Base-by-base conservation (phyloP, 2,329 filamentous ascomycete genomes). In the Didymosphaeria variabile region DNA sequence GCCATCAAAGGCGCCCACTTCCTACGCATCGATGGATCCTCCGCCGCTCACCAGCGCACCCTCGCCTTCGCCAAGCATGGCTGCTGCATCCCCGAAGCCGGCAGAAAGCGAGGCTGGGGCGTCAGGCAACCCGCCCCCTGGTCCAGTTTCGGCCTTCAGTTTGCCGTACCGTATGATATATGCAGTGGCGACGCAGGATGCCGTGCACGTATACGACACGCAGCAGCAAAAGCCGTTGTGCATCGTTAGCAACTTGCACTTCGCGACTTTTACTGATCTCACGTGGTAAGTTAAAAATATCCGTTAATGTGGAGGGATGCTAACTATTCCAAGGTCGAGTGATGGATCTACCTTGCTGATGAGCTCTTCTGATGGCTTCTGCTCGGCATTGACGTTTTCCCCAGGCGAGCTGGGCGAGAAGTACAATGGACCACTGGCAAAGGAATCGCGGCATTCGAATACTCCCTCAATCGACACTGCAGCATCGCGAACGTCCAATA, bases 331-430 rank as follows among this genome's bases (percentile, higher is more conserved):
- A 64, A 91, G 90, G 90, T 91, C 91, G 1, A 88, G 85, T 65
- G 91, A 94, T 77, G 91, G 91, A 13, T 83, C 88, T 45, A 93
- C 90, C 1, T 82, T 99, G 23, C 84, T 99, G 53, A 96, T 99
- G 81, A 95, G 93, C n/a, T 99, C 95, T 0, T 97, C 95, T 0
- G 95, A 99, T 77, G 95, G 95, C 0, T 99, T 98, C 81, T 99
- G 95, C 77, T 99, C 95, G 0, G 91, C 92, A 0, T 83, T 99
- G 6, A 91, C 93, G 0, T 99, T 99, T 74, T 80, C 87, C 1
- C 83, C 91, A 2, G 92, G 92, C 9, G 95, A 99, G 77, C 83
- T 99, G 1, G 95, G 95, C 13, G 89, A 94, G 66, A 81, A 88
- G 5, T 96, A 96, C 76, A 89, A 88, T 9, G 90, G 90, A 34